Percentiles rank a stretch among this genome's conserved stretches.
Conservation (phyloP, 257 asterid species). For the Avicennia marina region DNA sequence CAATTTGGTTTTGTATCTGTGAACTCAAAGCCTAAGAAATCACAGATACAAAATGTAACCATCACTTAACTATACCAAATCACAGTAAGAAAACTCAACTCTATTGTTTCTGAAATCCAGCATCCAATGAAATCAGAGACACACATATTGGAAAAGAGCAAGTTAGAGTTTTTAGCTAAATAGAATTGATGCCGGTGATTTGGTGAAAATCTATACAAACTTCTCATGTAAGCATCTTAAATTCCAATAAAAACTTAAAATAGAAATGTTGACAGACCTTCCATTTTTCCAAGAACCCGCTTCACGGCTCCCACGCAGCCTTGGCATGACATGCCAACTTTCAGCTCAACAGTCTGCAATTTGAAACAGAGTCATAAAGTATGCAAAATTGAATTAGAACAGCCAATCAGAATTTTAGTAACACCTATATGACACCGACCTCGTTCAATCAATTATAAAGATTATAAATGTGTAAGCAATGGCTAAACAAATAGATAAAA, state of each 20-base stretch:
- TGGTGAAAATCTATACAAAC: no score
- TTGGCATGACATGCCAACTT: conserved; percentile 94
- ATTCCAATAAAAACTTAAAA: not conserved
- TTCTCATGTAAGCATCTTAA: not conserved
- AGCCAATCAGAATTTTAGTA: not conserved
- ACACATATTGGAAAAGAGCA: not conserved
- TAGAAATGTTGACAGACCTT: conserved; percentile 49
- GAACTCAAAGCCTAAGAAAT: not conserved
- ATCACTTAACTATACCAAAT: not conserved
- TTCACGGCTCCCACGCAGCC: conserved; percentile 95
- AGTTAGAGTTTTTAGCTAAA: not conserved
- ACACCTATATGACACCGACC: not conserved
- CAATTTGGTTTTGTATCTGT: not conserved
- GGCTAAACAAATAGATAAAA: no score
- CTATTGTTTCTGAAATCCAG: not conserved
- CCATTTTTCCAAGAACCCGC: conserved; percentile 85
- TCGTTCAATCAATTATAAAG: no score
- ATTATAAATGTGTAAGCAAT: not conserved
- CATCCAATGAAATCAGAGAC: not conserved
- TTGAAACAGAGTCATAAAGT: conserved; percentile 8
- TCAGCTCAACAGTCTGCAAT: conserved; percentile 87
- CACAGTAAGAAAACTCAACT: not conserved
- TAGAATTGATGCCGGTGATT: no score
- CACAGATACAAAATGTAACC: not conserved
- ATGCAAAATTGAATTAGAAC: conserved; percentile 3